Conservation (phyloP, 164 flowering plant species). For the Liriodendron chinense region DNA sequence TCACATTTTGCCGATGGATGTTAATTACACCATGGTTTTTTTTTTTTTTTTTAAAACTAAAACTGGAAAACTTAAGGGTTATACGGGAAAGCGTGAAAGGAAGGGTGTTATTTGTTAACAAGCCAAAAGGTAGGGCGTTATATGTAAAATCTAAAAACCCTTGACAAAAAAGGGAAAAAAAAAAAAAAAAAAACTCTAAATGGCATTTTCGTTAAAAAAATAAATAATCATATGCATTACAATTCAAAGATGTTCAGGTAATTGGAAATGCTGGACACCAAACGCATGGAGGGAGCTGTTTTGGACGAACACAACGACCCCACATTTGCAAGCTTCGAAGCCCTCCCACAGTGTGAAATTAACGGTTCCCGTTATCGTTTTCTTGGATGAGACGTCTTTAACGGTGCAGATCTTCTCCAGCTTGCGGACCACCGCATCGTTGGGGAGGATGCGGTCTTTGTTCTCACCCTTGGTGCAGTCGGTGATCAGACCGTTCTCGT, state of each 20-base stretch:
- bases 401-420: conserved; percentile 73
- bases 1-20: no score
- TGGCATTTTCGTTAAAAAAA: no score
- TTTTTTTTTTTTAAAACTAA: no score
- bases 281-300: conserved; percentile 51
- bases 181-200: no score
- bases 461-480: conserved; percentile 70
- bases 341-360: conserved; percentile 71
- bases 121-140: no score
- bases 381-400: conserved; percentile 62
- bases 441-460: conserved; percentile 66
- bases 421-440: conserved; percentile 69
- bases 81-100: no score
- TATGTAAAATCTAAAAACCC: no score
- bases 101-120: no score
- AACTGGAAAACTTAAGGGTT: no score
- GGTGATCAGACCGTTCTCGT: conserved; percentile 63
- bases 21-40: no score
- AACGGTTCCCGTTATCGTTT: conserved; percentile 51
- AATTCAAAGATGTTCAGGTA: conserved; percentile 59
- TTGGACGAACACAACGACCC: conserved; percentile 67
- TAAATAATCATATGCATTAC: no score
- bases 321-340: conserved; percentile 69
- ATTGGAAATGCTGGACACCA: conserved; percentile 57
- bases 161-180: no score